Evolutionary conservation across 495 filamentous ascomycete species (phyloP).

Genomic region (Aspergillus kassunensis): DNA sequence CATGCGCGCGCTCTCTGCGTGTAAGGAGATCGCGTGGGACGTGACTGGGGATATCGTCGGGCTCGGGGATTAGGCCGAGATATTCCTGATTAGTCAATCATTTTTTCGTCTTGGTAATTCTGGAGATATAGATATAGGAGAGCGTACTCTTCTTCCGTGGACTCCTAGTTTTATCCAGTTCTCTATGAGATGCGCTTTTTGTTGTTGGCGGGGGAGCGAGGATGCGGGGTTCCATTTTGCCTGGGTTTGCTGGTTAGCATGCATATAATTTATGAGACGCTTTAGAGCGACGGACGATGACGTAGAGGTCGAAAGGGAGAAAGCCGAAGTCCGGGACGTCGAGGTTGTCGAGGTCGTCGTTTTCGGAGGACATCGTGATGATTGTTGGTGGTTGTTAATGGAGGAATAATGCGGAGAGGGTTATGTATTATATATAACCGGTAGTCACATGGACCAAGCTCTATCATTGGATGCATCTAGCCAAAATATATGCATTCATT

Average conservation of each 20-base stretch:
- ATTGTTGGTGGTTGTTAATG: no score
- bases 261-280: no score
- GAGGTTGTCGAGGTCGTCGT: no score
- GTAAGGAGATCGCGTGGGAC: conserved; percentile 11
- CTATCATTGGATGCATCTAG: no score
- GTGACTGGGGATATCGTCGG: conserved; percentile 16
- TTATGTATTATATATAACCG: no score
- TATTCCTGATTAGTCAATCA: background rate
- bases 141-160: conserved; percentile 2
- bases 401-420: no score
- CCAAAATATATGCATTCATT: no score
- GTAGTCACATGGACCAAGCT: no score
- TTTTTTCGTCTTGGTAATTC: background rate
- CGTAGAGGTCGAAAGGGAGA: no score
- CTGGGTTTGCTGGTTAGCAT: conserved; percentile 1
- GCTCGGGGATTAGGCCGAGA: background rate
- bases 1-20: conserved; percentile 4
- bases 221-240: conserved; percentile 9
- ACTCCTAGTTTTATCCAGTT: conserved; percentile 9
- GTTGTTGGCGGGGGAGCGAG: conserved; percentile 1
- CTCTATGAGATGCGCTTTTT: conserved; percentile 2
- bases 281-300: no score
- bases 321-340: no score
- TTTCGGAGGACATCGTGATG: no score
- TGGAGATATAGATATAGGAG: background rate